Conservation (phyloP, 2,329 filamentous ascomycete genomes). For the Westerdykella sp. region DNA sequence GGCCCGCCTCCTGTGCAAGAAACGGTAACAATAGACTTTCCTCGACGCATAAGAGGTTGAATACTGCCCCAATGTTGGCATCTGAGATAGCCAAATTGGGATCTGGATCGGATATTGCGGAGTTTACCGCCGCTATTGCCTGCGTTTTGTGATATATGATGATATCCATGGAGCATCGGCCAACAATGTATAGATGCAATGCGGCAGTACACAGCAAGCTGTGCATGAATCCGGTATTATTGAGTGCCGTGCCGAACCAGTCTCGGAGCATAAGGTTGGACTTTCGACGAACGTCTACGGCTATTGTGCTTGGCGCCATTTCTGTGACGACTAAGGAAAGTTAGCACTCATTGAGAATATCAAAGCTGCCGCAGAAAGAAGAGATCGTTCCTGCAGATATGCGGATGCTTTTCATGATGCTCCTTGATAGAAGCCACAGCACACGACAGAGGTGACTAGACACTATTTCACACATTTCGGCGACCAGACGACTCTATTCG, state of each 20-base stretch:
- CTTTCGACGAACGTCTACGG: slow-evolving; percentile 31
- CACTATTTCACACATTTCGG: slow-evolving; percentile 1
- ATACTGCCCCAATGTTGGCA: slow-evolving; percentile 35
- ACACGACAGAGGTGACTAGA: no score
- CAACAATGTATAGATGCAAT: slow-evolving; percentile 29
- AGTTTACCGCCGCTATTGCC: slow-evolving; percentile 31
- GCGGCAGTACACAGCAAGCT: slow-evolving; percentile 33
- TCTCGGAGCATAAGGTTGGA: slow-evolving; percentile 32
- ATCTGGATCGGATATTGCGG: slow-evolving; percentile 24
- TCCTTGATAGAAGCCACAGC: no score
- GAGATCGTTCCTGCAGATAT: no score
- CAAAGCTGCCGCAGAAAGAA: no score
- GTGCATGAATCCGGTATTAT: slow-evolving; percentile 35
- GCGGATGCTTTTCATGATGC: no score
- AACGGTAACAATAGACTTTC: slow-evolving; percentile 24
- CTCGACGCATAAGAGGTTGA: slow-evolving; percentile 34
- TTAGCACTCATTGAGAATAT: neutral
- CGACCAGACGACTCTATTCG: slow-evolving; percentile 6
- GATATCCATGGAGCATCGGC: slow-evolving; percentile 24
- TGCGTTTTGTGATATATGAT: slow-evolving; percentile 30
- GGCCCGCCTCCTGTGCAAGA: slow-evolving; percentile 13
- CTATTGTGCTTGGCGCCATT: slow-evolving; percentile 34
- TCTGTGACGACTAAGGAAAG: slow-evolving; percentile 23
- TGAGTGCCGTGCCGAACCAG: slow-evolving; percentile 33
- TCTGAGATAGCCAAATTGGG: slow-evolving; percentile 25